Conservation (phyloP, 805 yeast species). For the Naumovozyma baii region DNA sequence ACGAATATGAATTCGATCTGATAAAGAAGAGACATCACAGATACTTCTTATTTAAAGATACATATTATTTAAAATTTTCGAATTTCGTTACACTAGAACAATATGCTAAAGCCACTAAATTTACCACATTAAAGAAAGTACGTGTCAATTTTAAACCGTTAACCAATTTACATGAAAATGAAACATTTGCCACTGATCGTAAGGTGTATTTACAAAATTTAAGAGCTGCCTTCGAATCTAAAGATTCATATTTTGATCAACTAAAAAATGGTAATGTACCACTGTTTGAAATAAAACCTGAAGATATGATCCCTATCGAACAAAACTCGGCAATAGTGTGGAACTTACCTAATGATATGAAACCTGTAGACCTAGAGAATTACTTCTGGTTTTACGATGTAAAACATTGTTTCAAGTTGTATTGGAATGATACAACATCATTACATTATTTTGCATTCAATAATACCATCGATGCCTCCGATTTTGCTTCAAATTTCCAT, state of each 20-base stretch:
- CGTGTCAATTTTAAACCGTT: constrained; percentile 12
- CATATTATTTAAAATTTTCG: constrained; percentile 19
- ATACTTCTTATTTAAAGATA: constrained; percentile 24
- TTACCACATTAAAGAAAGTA: constrained; percentile 13
- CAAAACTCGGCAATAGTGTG: constrained; percentile 20
- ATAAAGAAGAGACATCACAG: constrained; percentile 22
- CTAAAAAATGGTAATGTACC: neutral
- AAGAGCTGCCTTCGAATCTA: constrained; percentile 17
- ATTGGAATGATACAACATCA: constrained; percentile 16
- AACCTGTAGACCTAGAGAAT: constrained; percentile 11
- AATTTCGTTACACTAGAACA: constrained; percentile 9
- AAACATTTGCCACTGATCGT: neutral
- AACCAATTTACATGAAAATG: neutral
- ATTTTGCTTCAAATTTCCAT: constrained; percentile 46
- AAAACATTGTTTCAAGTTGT: constrained; percentile 20
- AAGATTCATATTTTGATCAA: constrained; percentile 9
- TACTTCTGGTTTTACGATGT: constrained; percentile 27
- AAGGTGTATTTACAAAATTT: constrained; percentile 5
- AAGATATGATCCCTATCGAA: constrained; percentile 9
- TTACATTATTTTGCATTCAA: constrained; percentile 33
- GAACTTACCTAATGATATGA: constrained; percentile 21
- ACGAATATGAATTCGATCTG: constrained; percentile 7
- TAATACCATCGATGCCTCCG: constrained; percentile 35
- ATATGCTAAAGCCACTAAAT: constrained; percentile 9
- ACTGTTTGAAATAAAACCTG: neutral